Evolutionary conservation across 176 grass and related monocot genomes (phyloP).

Genomic region (Urochloa ruziziensis): DNA sequence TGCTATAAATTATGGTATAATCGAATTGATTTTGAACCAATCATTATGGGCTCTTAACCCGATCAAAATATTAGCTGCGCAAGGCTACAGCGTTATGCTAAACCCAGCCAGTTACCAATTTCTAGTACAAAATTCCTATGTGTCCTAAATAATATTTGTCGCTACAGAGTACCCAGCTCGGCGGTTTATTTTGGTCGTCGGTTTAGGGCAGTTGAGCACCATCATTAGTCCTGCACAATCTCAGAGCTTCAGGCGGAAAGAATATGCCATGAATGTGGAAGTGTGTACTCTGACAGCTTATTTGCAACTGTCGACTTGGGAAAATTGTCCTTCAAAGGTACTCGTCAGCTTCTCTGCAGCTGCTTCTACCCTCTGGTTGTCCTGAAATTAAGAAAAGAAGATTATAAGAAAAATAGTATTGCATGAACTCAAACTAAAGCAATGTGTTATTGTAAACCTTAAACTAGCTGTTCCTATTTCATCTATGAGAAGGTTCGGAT

Average conservation of each 20-base stretch:
- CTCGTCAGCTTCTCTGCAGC: slow-evolving; percentile 36
- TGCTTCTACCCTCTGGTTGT: slow-evolving; percentile 47
- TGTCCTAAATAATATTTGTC: slow-evolving; percentile 41
- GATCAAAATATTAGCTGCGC: slow-evolving; percentile 31
- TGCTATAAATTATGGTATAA: slow-evolving; percentile 17
- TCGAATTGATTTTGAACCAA: slow-evolving; percentile 21
- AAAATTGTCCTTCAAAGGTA: slow-evolving; percentile 53
- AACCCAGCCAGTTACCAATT: slow-evolving; percentile 12
- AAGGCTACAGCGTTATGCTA: slow-evolving; percentile 14
- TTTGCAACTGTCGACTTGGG: slow-evolving; percentile 43
- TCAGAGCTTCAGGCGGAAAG: slow-evolving; percentile 49
- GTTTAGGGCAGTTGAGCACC: slow-evolving; percentile 34
- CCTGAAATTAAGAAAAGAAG: slow-evolving; percentile 46
- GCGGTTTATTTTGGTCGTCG: slow-evolving; percentile 33
- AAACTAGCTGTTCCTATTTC: not conserved
- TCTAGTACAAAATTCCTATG: slow-evolving; percentile 47
- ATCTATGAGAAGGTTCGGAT: not conserved
- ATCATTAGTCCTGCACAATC: slow-evolving; percentile 47
- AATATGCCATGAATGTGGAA: slow-evolving; percentile 33
- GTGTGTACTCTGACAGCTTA: slow-evolving; percentile 22
- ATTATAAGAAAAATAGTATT: not conserved
- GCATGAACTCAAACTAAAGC: not conserved
- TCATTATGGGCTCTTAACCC: slow-evolving; percentile 29
- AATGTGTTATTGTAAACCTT: not conserved
- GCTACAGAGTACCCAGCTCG: slow-evolving; percentile 30